phyloP scores from a whole-genome alignment of 164 flowering plant genomes.

The Saururus chinensis region DNA sequence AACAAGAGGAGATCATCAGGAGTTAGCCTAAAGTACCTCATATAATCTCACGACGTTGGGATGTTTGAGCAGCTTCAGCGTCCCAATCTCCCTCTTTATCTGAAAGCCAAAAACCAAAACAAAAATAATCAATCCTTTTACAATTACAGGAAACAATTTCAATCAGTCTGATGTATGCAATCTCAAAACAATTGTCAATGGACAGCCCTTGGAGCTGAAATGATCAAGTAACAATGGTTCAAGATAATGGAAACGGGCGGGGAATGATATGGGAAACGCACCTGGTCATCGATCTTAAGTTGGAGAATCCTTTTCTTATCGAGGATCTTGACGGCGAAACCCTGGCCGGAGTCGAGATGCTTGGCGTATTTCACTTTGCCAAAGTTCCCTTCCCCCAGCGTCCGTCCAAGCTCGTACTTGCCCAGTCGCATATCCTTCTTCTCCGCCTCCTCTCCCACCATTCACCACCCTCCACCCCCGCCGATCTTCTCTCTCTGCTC shows the following conservation, averaged over 20 bases:
- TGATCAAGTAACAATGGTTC: too few relatives aligned
- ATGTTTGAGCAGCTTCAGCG: slow-evolving; percentile 82
- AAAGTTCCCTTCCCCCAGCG: slow-evolving; percentile 82
- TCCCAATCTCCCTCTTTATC: slow-evolving; percentile 89
- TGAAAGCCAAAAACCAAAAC: slow-evolving; percentile 18
- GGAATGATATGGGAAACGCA: slow-evolving; percentile 1
- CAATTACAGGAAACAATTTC: neutral
- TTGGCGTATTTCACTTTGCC: slow-evolving; percentile 78
- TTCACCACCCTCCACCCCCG: neutral
- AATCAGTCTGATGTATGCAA: neutral
- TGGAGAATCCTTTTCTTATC: slow-evolving; percentile 51
- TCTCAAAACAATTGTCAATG: neutral
- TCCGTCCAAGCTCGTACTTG: slow-evolving; percentile 80
- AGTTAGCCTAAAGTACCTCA: slow-evolving; percentile 38
- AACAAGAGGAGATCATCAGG: too few relatives aligned
- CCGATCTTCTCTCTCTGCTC: slow-evolving; percentile 19
- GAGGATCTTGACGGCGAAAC: slow-evolving; percentile 78
- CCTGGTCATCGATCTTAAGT: slow-evolving; percentile 75
- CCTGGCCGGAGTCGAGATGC: slow-evolving; percentile 44
- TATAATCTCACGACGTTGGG: slow-evolving; percentile 80
- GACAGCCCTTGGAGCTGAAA: too few relatives aligned
- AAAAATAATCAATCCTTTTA: neutral
- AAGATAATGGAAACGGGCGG: neutral
- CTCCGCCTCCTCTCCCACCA: slow-evolving; percentile 20
- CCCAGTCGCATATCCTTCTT: slow-evolving; percentile 66